phyloP scores from a whole-genome alignment of 208 protist species.

The Crithidia acanthocephali region DNA sequence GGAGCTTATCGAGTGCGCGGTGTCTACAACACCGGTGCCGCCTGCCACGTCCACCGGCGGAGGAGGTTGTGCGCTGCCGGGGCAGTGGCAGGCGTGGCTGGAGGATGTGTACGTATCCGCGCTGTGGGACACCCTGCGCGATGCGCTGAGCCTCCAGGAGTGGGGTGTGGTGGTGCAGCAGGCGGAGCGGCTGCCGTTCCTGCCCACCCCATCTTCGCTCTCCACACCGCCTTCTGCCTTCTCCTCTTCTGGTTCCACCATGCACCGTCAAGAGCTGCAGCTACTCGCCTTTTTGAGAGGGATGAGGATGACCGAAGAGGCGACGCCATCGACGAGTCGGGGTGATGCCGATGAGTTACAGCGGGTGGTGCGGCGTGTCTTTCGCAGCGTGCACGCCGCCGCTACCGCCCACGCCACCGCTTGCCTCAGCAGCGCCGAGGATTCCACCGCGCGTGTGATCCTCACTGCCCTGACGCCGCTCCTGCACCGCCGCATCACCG shows the following conservation, averaged over 20 bases:
- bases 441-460: constrained; percentile 43
- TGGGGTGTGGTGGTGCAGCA: constrained; percentile 13
- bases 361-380: background rate
- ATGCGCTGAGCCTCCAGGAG: constrained; percentile 13
- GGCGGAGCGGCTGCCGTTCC: constrained; percentile 13
- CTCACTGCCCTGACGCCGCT: constrained; percentile 52
- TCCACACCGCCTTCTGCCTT: no score
- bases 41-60: background rate
- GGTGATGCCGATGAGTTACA: background rate
- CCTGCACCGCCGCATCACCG: constrained; percentile 61
- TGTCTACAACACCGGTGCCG: background rate
- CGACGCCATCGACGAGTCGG: background rate
- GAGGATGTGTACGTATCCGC: constrained; percentile 9
- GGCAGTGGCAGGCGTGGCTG: constrained; percentile 26
- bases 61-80: background rate
- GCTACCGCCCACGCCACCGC: constrained; percentile 27
- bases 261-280: background rate
- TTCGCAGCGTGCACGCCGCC: constrained; percentile 10
- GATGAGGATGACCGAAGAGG: background rate
- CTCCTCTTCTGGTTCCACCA: no score
- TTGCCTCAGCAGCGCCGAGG: constrained; percentile 21
- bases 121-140: constrained; percentile 20
- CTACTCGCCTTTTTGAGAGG: background rate
- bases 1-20: background rate
- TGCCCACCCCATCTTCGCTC: constrained; percentile 4